Evolutionary conservation across 2,329 filamentous ascomycete genomes (phyloP), one percentile per base, ranked within the genome.

Genomic region (Colletotrichum sp.): DNA sequence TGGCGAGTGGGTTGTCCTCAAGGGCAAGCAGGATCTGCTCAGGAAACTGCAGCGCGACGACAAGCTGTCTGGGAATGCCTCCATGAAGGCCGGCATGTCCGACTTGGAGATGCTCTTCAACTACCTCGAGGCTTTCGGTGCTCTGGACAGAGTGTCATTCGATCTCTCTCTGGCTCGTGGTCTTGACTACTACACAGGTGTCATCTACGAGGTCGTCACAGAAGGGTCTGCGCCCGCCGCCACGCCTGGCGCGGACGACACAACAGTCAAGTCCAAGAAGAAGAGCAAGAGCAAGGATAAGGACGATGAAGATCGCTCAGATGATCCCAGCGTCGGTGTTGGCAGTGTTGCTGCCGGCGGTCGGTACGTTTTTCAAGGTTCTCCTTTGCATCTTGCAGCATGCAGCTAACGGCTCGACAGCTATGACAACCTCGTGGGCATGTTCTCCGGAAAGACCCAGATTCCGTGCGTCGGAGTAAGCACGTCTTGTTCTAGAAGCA

Each of bases 351-450:
- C 93, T 63, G 93, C 93, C 9, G 94, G 94, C 81, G 93, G 81
- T 79, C 15, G 93, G 93, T 65, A 93, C 91, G 77, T 90, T 95
- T 36, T n/a, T 26, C 10, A 34, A 9, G 7, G 15, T 34, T 16
- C 18, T 16, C 18, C 22, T 7, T 13, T 28, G 10, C 8, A 12
- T 30, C 24, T 70, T 12, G 26, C 30, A 34, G 24, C 44, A 22
- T 52, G 8, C 10, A 39, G 59, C 74, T 74, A 65, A 76, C 74
- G 16, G 18, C 5, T 96, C 82, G 95, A 96, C 60, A 93, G 96
- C 77, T 98, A 98, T 84, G 96, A 98, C 85, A 94, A 97, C 82
- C 90, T 98, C 6, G 96, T 98, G 7, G 95, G 95, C 86, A 98
- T 98, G 95, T 98, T 98, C 88, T 93, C 92, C 72, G 93, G 93